Base-by-base conservation (phyloP, 345 rosid genomes). In the Hibiscus mutabilis region DNA sequence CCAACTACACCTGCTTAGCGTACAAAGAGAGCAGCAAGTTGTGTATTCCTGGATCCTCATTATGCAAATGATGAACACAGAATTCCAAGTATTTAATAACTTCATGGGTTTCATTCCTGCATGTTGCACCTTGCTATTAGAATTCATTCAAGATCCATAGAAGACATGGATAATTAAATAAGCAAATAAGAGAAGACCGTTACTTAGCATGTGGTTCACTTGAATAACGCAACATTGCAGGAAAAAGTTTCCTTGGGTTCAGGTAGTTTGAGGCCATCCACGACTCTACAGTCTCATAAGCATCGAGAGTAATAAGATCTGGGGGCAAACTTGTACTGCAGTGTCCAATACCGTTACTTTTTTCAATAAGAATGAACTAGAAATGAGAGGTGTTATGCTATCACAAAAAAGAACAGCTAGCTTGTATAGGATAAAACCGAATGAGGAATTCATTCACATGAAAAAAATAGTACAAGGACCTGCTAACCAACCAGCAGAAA, bases 131-230 rank as follows among this genome's bases (percentile, higher is more conserved):
- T 42, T 42, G 35, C 71, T 19, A 12, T 70, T 15, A 60, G 74
- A 55, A 63, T 22, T 35, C 18, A 69, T 55, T 64, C 57, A 57
- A 37, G 37, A 69, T 44, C 19, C 4, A 49, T 52, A 67, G 3
- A n/a, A 65, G 64, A 74, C 52, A 66, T 42, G 70, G 75, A 57
- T 52, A 9, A 57, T 44, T n/a, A 40, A 68, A 37, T 21, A 74
- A 1, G 18, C 56, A 70, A 69, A 59, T 15, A 52, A 44, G 12
- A 57, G 29, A 33, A 52, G 67, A 27, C 37, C 69, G 71, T 80
- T 90, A 95, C 99, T 91, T 95, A 72, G 98, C 97, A 95, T 92
- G 99, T 83, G 98, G 98, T 83, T 92, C 98, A 75, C 93, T 90
- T 78, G 97, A 90, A 87, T 95, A 95, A 56, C 97, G 97, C 98